Evolutionary conservation across 305 asterid species (phyloP).

Genomic region (Fraxinus latifolia): DNA sequence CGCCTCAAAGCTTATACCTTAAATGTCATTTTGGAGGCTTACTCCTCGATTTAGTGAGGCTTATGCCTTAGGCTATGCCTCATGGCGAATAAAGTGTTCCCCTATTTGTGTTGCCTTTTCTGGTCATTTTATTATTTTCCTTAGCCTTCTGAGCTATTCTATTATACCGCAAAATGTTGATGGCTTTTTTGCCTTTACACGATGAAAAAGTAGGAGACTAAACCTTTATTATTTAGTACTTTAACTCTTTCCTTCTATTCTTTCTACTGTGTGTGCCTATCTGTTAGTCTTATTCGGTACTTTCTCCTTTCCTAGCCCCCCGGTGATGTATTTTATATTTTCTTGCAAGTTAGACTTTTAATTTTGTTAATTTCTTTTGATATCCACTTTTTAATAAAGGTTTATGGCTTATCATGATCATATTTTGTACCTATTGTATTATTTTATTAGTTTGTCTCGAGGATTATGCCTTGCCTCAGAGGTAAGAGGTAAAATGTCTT

Average conservation of each 20-base stretch:
- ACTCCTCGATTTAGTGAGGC: neutral
- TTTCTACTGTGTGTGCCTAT: neutral
- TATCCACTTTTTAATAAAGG: neutral
- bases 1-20: neutral
- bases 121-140: neutral
- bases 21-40: neutral
- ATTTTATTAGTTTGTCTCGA: neutral
- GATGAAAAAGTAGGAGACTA: neutral
- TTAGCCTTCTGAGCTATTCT: neutral
- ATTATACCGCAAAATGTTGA: neutral
- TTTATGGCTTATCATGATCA: neutral
- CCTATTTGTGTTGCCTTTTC: neutral
- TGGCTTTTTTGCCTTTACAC: neutral
- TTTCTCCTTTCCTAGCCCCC: neutral
- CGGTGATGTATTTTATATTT: neutral
- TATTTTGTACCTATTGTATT: neutral
- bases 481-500: neutral
- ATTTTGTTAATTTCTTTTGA: neutral
- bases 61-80: neutral
- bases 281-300: neutral
- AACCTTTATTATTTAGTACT: neutral
- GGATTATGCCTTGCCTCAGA: neutral
- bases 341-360: neutral
- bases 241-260: neutral
- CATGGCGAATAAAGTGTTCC: neutral